Base-by-base conservation (phyloP, 495 filamentous ascomycete genomes). In the Hyphodiscus hymeniophilus region DNA sequence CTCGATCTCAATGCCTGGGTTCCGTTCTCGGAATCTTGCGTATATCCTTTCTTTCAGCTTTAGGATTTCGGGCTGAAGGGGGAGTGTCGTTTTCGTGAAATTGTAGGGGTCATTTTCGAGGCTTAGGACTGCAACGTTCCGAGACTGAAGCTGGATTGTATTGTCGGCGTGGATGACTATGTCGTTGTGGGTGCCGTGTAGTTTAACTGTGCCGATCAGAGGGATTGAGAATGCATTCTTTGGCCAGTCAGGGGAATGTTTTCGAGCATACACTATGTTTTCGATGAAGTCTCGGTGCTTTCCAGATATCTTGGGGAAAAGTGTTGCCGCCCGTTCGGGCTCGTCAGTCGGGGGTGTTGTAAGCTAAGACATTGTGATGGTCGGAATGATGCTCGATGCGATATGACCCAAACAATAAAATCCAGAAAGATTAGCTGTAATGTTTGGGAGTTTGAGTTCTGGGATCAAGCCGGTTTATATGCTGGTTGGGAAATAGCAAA, bases 181-280 rank as follows among this genome's bases (percentile, higher is more conserved):
- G 42, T 64, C 60, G n/a, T 52, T 56, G 38, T 63, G 65, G 1
- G 58, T 59, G 18, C 63, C 65, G 45, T 66, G 65, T 1, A 66
- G 62, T 33, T 66, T 68, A 10, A 62, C 57, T 15, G 58, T 68
- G 23, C 63, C 65, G 10, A 49, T 53, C 10, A 68, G 48, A 2
- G 50, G 47, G 17, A 66, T 43, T 11, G 34, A 31, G 3, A 41
- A 4, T 2, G 16, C 24, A 10, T 31, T 3, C 1, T 17, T 31
- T 3, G 28, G 45, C 10, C 17, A 6, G 11, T 23, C 39, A 7
- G 15, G n/a, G 18, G n/a, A 22, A 16, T 39, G 23, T 18, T 39
- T 30, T 7, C 3, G 33, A 24, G 8, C 15, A 10, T 42, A 34
- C 7, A 12, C 26, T 32, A 41, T 46, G 38, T 48, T 47, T 15